Percentiles rank a stretch among this genome's conserved stretches.
Conservation (phyloP, 176 grass and related monocot species). For the Carex scoparia region DNA sequence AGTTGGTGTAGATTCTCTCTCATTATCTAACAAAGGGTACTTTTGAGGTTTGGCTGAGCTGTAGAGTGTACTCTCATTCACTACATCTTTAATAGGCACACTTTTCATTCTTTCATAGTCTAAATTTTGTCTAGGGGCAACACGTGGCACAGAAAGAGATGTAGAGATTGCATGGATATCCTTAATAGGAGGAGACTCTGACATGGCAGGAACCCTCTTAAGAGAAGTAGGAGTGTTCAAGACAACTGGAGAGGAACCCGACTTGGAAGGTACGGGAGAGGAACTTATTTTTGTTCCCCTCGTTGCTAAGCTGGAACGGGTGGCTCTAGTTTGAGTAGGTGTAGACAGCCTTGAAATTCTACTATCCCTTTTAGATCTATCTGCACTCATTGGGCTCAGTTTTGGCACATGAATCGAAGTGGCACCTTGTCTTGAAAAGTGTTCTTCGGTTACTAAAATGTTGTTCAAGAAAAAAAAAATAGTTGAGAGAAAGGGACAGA, state of each 20-base stretch:
- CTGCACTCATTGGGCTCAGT: constrained; percentile 5
- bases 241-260: constrained; percentile 30
- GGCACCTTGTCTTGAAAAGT: constrained; percentile 12
- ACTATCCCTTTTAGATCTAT: constrained; percentile 25
- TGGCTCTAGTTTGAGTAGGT: neutral
- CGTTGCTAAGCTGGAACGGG: neutral
- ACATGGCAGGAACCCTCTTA: constrained; percentile 30
- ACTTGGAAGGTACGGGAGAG: constrained; percentile 13
- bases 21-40: constrained; percentile 31
- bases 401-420: constrained; percentile 29
- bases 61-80: constrained; percentile 28
- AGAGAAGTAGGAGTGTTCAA: constrained; percentile 34
- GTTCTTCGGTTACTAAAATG: constrained; percentile 5
- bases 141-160: constrained; percentile 43
- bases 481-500: neutral
- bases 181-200: constrained; percentile 39
- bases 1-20: constrained; percentile 31
- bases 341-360: constrained; percentile 6
- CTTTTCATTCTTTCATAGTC: constrained; percentile 38
- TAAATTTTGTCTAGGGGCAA: constrained; percentile 70
- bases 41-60: constrained; percentile 40
- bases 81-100: constrained; percentile 27
- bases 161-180: constrained; percentile 54
- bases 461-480: neutral
- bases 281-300: constrained; percentile 18